A percentile compares a stretch with the other conserved stretches of the same genome.
Conservation (phyloP, 2,329 filamentous ascomycete genomes). For the Fusarium tjaetaba region DNA sequence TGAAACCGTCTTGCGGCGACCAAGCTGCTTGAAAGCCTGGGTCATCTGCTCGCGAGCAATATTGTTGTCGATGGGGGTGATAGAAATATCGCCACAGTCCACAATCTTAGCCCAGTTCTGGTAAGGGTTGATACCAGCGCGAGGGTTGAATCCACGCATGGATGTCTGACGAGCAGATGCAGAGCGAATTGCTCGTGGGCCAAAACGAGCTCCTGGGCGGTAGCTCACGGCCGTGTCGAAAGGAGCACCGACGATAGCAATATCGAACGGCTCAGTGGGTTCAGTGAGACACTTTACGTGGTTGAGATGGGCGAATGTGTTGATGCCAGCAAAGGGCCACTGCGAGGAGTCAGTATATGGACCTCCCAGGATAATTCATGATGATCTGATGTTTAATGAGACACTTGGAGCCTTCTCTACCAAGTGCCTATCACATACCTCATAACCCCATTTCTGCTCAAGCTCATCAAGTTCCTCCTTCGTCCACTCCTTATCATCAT, state of each 20-base stretch:
- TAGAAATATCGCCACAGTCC: constrained; percentile 91
- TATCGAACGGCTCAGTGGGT: constrained; percentile 72
- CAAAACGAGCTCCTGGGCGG: constrained; percentile 74
- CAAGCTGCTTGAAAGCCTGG: constrained; percentile 78
- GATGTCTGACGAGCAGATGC: constrained; percentile 84
- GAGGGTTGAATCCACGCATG: constrained; percentile 81
- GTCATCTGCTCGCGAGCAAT: constrained; percentile 87
- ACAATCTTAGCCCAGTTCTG: constrained; percentile 81
- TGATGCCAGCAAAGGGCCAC: constrained; percentile 74
- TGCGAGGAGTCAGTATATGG: constrained; percentile 26
- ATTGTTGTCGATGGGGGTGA: constrained; percentile 86
- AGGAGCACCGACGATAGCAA: constrained; percentile 76
- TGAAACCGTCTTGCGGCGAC: constrained; percentile 51
- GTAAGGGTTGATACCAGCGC: constrained; percentile 86
- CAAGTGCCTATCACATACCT: constrained; percentile 53
- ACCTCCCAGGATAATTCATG: not conserved
- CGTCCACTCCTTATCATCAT: constrained; percentile 57
- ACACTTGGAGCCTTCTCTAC: not conserved
- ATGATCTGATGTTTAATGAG: not conserved
- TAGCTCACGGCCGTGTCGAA: constrained; percentile 81
- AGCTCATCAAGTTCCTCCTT: constrained; percentile 63
- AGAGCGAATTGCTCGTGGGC: constrained; percentile 85
- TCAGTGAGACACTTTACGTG: constrained; percentile 76
- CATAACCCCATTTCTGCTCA: constrained; percentile 66
- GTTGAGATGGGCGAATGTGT: constrained; percentile 77